These are phyloP conservation scores for Pseudogymnoascus sp. DNA, from an alignment of 2,329 filamentous ascomycete genomes.

Conservation along the genomic window DNA sequence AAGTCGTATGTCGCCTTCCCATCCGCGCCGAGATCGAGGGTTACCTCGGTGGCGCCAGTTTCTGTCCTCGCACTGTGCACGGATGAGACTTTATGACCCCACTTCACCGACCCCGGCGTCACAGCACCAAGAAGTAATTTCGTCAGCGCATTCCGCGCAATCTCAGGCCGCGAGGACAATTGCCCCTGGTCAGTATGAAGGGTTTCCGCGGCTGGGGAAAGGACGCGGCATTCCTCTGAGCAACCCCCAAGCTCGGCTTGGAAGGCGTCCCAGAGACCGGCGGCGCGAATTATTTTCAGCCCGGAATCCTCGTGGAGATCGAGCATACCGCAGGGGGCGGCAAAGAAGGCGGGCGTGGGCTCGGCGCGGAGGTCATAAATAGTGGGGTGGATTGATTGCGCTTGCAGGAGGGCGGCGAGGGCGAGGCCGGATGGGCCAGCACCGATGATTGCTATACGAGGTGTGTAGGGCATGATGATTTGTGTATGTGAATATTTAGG, in stretches of 20 bases:
- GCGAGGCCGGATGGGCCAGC: constrained; percentile 42
- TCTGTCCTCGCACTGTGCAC: constrained; percentile 10
- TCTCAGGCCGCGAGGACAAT: constrained; percentile 29
- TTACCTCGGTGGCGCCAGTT: not conserved
- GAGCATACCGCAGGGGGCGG: constrained; percentile 35
- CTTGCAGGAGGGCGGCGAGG: constrained; percentile 40
- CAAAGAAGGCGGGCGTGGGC: constrained; percentile 24
- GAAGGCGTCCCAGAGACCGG: constrained; percentile 40
- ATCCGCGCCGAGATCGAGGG: constrained; percentile 15
- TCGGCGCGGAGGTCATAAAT: constrained; percentile 32
- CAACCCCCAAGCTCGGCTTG: constrained; percentile 35
- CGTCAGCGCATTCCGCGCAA: constrained; percentile 31
- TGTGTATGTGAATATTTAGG: not conserved
- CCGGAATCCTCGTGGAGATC: constrained; percentile 43
- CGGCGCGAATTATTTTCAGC: constrained; percentile 37
- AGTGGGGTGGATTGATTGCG: constrained; percentile 29
- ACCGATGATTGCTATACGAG: constrained; percentile 39
- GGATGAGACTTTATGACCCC: constrained; percentile 31
- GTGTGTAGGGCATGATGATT: not conserved
- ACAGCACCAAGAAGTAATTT: constrained; percentile 30
- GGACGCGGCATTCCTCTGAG: constrained; percentile 33
- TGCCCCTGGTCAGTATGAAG: constrained; percentile 21
- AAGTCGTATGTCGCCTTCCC: constrained; percentile 28
- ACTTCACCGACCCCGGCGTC: constrained; percentile 31
- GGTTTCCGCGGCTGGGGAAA: constrained; percentile 27